Conservation (phyloP, 2,329 filamentous ascomycete genomes). For the Myriosclerotinia duriaeana region DNA sequence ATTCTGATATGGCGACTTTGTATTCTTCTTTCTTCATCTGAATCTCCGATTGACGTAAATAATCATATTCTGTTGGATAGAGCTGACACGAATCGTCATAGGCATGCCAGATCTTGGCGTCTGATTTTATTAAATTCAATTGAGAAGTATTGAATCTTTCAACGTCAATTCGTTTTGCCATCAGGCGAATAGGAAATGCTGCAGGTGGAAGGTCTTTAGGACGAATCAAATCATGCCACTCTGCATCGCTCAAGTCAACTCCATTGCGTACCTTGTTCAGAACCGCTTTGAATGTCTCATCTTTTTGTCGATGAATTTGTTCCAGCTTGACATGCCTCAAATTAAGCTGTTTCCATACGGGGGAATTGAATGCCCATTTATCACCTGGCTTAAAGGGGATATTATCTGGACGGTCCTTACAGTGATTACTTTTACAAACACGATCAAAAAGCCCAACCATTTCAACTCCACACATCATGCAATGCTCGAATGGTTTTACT, state of each 20-base stretch:
- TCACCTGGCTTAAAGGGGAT: slow-evolving; percentile 25
- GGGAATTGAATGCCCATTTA: slow-evolving; percentile 38
- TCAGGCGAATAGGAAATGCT: slow-evolving; percentile 32
- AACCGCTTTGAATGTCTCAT: slow-evolving; percentile 32
- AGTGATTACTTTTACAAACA: slow-evolving; percentile 23
- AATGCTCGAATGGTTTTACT: slow-evolving; percentile 36
- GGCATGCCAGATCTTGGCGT: slow-evolving; percentile 27
- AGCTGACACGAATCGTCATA: slow-evolving; percentile 27
- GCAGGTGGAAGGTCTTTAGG: slow-evolving; percentile 26
- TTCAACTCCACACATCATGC: slow-evolving; percentile 32
- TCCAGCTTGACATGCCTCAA: slow-evolving; percentile 34
- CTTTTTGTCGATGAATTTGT: slow-evolving; percentile 38
- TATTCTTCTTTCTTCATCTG: slow-evolving; percentile 23
- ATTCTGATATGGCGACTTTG: slow-evolving; percentile 26
- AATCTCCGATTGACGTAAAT: slow-evolving; percentile 16
- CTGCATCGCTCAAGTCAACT: slow-evolving; percentile 23
- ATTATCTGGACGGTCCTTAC: slow-evolving; percentile 3
- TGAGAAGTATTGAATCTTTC: slow-evolving; percentile 27
- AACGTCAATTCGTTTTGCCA: slow-evolving; percentile 32
- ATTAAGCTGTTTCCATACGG: slow-evolving; percentile 33
- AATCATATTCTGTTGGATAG: not conserved
- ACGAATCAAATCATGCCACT: slow-evolving; percentile 32
- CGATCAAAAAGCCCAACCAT: slow-evolving; percentile 23
- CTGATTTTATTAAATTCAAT: slow-evolving; percentile 23
- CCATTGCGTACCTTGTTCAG: slow-evolving; percentile 37